A percentile compares a stretch with the other conserved stretches of the same genome.
Evolutionary conservation across 441 rosid genomes (phyloP).

Genomic region (Corymbia calophylla): DNA sequence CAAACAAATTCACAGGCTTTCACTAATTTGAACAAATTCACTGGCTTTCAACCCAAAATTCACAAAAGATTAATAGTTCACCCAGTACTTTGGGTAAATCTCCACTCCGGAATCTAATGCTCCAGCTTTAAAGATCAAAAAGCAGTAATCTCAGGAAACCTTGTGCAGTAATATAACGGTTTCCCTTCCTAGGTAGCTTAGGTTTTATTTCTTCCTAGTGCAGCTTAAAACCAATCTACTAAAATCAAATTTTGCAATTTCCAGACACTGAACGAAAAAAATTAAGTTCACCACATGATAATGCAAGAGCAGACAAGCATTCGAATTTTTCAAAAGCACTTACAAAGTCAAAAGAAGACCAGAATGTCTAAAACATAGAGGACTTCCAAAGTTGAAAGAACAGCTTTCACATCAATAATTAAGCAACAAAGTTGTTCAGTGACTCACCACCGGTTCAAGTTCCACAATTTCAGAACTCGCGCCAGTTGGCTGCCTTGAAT

Average conservation of each 20-base stretch:
- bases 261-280: not conserved
- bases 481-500: slow-evolving; percentile 22
- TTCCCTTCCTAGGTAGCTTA: not conserved
- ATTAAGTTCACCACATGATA: not conserved
- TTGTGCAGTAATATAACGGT: not conserved
- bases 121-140: not conserved
- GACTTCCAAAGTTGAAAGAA: not conserved
- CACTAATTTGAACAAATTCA: not conserved
- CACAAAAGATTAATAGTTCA: not conserved
- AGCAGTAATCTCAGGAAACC: not conserved
- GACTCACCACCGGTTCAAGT: slow-evolving; percentile 89
- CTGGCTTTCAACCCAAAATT: not conserved
- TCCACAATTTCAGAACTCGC: slow-evolving; percentile 65
- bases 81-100: not conserved
- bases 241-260: not conserved
- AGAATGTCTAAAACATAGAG: not conserved
- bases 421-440: not conserved
- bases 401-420: not conserved
- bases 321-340: not conserved
- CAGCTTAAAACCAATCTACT: not conserved
- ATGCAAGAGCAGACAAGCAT: not conserved
- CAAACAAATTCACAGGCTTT: not conserved
- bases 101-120: not conserved
- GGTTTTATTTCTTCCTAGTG: not conserved
- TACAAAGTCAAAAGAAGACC: not conserved